Evolutionary conservation across 2,329 filamentous ascomycete genomes (phyloP), one percentile per base, ranked within the genome.

Genomic region (Ceratocystis cubensis): DNA sequence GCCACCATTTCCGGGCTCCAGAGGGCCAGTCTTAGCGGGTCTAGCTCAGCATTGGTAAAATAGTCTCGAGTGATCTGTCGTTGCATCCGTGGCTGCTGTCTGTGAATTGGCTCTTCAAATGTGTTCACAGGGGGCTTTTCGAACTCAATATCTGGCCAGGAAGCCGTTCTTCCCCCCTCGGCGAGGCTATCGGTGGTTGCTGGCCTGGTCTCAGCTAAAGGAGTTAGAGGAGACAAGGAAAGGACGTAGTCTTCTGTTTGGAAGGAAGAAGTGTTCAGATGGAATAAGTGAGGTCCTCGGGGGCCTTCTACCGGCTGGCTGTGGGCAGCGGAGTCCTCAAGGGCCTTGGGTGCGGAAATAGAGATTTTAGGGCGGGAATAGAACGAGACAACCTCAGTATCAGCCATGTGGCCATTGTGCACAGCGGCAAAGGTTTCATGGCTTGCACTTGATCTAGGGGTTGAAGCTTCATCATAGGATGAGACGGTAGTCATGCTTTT

Each of bases 401-500:
- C 81, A 10, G 57, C 50, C n/a, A 66, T 46, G 13, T 66, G 46
- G 28, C 28, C 46, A 13, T 44, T 45, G 10, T 57, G 59, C 59
- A 66, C 56, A 15, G 65, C 61, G 15, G 37, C 41, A 25, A 59
- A 61, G 22, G 63, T 41, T 7, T 65, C 64, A 69, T 84, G 81
- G 70, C 83, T 80, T 70, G 81, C 81, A 71, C 78, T 82, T 59
- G 88, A 88, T 69, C 84, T 82, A 20, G 92, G 92, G 30, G 92
- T 96, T 37, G 84, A 84, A 2, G 86, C 82, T 74, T 96, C 91
- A 72, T 95, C 91, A 72, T 88, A 91, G 1, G 90, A 93, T 5
- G 91, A 96, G 46, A 94, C 80, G 1, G 92, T 96, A 2, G 90
- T 93, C 73, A 92, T 85, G 78, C 90, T 95, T 68, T 88, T 83